These are phyloP conservation scores for Magnolia kwangsiensis DNA, from an alignment of 164 flowering plant genomes.

Conservation along the genomic window DNA sequence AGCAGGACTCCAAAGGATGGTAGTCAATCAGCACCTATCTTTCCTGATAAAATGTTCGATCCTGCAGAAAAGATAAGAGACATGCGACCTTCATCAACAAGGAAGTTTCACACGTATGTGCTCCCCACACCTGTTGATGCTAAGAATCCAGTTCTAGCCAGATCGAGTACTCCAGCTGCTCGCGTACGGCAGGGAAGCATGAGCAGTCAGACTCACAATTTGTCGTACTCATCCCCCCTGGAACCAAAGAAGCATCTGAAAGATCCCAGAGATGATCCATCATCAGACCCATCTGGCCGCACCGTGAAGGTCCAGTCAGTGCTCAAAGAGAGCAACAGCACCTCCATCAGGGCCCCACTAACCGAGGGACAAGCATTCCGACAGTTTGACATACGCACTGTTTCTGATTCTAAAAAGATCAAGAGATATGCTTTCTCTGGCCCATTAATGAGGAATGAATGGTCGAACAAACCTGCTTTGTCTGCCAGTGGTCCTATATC, in stretches of 20 bases:
- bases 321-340: constrained; percentile 60
- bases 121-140: constrained; percentile 78
- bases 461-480: constrained; percentile 32
- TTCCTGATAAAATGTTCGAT: constrained; percentile 49
- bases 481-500: constrained; percentile 46
- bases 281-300: constrained; percentile 25
- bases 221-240: constrained; percentile 67
- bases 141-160: constrained; percentile 35
- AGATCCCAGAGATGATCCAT: constrained; percentile 28
- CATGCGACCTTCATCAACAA: constrained; percentile 39
- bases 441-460: constrained; percentile 53
- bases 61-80: constrained; percentile 38
- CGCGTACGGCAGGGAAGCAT: constrained; percentile 25
- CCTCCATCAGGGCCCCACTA: constrained; percentile 38
- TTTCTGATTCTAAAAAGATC: constrained; percentile 47
- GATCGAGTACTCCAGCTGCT: constrained; percentile 28
- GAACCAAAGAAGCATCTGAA: constrained; percentile 41
- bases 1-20: constrained; percentile 30
- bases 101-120: constrained; percentile 66
- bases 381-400: constrained; percentile 24
- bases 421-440: constrained; percentile 74
- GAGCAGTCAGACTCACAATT: constrained; percentile 26
- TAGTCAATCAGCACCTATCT: constrained; percentile 86
- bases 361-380: constrained; percentile 35
- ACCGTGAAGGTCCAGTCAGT: constrained; percentile 37